Evolutionary conservation across 2,329 filamentous ascomycete genomes (phyloP), one percentile per base, ranked within the genome.

Genomic region (Capronia coronata): DNA sequence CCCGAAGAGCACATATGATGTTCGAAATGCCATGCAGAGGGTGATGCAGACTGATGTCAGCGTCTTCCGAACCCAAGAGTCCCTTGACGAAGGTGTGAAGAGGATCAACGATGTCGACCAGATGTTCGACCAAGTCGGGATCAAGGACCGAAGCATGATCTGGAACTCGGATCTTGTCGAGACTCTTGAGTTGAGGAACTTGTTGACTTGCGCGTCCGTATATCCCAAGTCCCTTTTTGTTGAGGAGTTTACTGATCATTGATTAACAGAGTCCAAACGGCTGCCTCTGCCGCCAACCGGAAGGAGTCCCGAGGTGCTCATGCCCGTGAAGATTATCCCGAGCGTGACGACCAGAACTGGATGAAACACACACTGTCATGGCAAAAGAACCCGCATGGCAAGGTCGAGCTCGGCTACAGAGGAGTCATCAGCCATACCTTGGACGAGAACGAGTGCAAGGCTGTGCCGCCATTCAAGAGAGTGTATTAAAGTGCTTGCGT

Each of bases 311-410:
- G 93, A 74, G 93, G 93, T 68, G 93, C 93, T 19, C 93, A 98
- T 72, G 93, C 93, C 59, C 86, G 93, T 61, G 93, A 98, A 76
- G 93, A 98, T 68, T 97, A 71, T 79, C 91, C 91, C 50, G 90
- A 97, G 14, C 85, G 93, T 75, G 87, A 97, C 67, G 93, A 98
- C 67, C 78, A 83, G 71, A 85, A 94, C 71, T 97, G 91, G 91
- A 96, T 96, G 91, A 97, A 97, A 84, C 93, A 98, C 80, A 94
- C 88, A 39, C 80, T 98, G 55, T 88, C 84, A 60, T 98, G 85
- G 85, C 93, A 98, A 79, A 94, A 88, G 84, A 69, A 83, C 67
- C 87, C 90, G 27, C 91, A 97, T 65, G 86, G 85, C 66, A 81
- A 88, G 74, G 82, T 93, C 48, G 85, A 97, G 55, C 76, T 97